Evolutionary conservation across 805 yeast species (phyloP).

Genomic region (Kluyveromyces nonfermentans): DNA sequence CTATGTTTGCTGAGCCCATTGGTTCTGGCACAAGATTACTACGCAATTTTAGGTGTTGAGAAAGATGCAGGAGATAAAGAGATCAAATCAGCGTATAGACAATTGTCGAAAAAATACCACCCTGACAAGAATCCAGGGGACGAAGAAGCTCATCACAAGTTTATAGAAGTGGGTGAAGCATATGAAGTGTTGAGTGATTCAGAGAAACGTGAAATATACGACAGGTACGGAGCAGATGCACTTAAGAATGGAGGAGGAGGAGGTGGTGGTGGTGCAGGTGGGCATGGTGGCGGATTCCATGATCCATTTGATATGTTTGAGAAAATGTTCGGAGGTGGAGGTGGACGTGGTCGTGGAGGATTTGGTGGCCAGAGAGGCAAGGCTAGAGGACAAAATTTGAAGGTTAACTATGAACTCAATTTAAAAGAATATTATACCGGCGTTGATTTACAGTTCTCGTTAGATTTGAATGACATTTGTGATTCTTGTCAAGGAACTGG

Average conservation of each 20-base stretch:
- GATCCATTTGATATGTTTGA: constrained; percentile 31
- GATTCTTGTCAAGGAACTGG: constrained; percentile 77
- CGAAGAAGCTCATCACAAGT: constrained; percentile 75
- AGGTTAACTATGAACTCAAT: constrained; percentile 45
- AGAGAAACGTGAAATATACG: constrained; percentile 61
- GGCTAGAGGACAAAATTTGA: constrained; percentile 54
- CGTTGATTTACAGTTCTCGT: constrained; percentile 44
- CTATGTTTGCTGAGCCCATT: constrained; percentile 9
- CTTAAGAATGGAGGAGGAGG: constrained; percentile 48
- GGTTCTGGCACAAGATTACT: constrained; percentile 37
- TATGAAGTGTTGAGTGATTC: constrained; percentile 73
- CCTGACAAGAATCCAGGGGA: constrained; percentile 89
- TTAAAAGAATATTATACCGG: constrained; percentile 68
- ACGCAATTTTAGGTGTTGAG: constrained; percentile 57
- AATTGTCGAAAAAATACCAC: constrained; percentile 75
- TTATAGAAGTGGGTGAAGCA: constrained; percentile 88
- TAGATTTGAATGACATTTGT: constrained; percentile 70
- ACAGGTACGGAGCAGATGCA: constrained; percentile 70
- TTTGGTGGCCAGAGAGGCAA: constrained; percentile 36
- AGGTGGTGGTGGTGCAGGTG: constrained; percentile 33
- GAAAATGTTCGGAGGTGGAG: constrained; percentile 29
- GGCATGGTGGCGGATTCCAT: constrained; percentile 28
- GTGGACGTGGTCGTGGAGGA: constrained; percentile 33
- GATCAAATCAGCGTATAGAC: constrained; percentile 77
- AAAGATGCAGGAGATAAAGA: constrained; percentile 67